phyloP scores from a whole-genome alignment of 306 rosid species.

The Cicer chorassanicum region DNA sequence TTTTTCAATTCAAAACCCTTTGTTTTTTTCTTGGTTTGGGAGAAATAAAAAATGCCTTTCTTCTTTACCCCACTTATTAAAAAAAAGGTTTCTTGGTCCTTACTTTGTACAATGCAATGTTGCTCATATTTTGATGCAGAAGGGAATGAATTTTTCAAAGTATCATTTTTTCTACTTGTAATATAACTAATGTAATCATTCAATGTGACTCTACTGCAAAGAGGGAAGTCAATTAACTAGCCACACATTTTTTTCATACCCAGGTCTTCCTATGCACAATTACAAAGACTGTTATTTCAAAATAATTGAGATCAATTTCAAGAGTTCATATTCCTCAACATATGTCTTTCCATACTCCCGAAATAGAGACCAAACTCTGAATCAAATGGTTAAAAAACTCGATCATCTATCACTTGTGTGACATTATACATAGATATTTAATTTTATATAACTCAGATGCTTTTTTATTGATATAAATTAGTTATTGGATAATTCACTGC shows the following conservation, averaged over 20 bases:
- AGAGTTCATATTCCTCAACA: too few relatives aligned
- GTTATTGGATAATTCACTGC: slow-evolving; percentile 1
- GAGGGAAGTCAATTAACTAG: slow-evolving; percentile 4
- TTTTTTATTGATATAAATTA: neutral
- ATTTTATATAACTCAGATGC: neutral
- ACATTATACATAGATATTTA: neutral
- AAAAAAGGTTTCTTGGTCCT: slow-evolving; percentile 32
- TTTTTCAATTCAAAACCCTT: slow-evolving; percentile 46
- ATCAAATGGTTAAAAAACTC: too few relatives aligned
- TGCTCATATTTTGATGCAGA: slow-evolving; percentile 64
- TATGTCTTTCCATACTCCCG: too few relatives aligned
- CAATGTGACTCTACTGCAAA: neutral
- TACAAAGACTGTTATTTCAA: too few relatives aligned
- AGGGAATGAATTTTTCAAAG: slow-evolving; percentile 35
- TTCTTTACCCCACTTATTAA: slow-evolving; percentile 40
- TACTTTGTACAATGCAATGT: slow-evolving; percentile 44
- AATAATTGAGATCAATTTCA: too few relatives aligned
- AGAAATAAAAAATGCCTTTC: slow-evolving; percentile 48
- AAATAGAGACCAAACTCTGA: too few relatives aligned
- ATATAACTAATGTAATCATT: slow-evolving; percentile 3
- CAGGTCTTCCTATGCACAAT: too few relatives aligned
- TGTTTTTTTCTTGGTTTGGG: slow-evolving; percentile 54
- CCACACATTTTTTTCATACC: neutral
- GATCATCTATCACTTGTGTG: too few relatives aligned
- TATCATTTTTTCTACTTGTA: slow-evolving; percentile 3